Conservation (phyloP, 805 yeast genomes). For the Wickerhamomyces sydowiorum region DNA sequence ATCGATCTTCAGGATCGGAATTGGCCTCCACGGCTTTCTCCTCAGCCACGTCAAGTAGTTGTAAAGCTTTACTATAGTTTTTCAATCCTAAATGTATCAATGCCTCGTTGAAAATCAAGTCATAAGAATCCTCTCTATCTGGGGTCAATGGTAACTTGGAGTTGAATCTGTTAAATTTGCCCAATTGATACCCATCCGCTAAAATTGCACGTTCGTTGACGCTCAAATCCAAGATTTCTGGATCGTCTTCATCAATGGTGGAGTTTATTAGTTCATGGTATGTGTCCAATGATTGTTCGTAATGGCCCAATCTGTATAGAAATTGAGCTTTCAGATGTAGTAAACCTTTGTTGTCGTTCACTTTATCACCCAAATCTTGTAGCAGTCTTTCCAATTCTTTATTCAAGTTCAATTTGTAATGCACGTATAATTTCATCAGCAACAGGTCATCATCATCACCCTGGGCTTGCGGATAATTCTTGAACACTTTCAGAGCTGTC, state of each 20-base stretch:
- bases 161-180: conserved; percentile 6
- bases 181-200: conserved; percentile 34
- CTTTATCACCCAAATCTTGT: conserved; percentile 12
- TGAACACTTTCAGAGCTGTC: conserved; percentile 41
- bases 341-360: conserved; percentile 30
- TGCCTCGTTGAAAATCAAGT: conserved; percentile 59
- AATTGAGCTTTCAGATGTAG: conserved; percentile 48
- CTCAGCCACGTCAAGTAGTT: conserved; percentile 40
- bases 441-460: conserved; percentile 32
- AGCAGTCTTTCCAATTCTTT: conserved; percentile 24
- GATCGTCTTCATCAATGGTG: conserved; percentile 28
- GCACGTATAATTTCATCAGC: conserved; percentile 56
- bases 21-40: conserved; percentile 33
- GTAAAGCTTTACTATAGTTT: conserved; percentile 34
- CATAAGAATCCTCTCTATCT: conserved; percentile 39
- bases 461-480: conserved; percentile 28
- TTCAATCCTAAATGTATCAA: conserved; percentile 43
- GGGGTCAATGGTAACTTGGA: conserved; percentile 14
- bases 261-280: conserved; percentile 41
- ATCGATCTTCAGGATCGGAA: conserved; percentile 36
- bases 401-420: conserved; percentile 46
- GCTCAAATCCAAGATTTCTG: conserved; percentile 45
- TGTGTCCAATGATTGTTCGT: conserved; percentile 41
- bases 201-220: conserved; percentile 68
- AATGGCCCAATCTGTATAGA: conserved; percentile 44